Percentiles rank a stretch among this genome's conserved stretches.
These are phyloP conservation scores for Wickerhamiella dianesei DNA, from an alignment of 805 yeast genomes.

Conservation along the genomic window DNA sequence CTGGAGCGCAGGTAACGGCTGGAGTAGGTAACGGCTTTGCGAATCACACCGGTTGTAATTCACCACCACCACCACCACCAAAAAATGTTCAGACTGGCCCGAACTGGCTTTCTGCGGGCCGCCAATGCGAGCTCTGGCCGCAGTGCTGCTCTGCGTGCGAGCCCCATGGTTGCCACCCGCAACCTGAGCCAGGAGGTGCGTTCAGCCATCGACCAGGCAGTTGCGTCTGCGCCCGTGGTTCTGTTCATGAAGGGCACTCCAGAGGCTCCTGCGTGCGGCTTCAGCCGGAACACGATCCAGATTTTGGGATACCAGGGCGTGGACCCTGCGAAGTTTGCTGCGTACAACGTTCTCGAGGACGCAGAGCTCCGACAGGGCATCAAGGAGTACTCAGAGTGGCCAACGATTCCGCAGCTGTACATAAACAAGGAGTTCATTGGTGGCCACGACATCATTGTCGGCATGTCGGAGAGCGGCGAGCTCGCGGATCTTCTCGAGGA, in stretches of 20 bases:
- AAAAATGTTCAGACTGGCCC: neutral
- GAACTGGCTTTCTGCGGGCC: too few relatives aligned
- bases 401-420: constrained; percentile 94
- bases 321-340: constrained; percentile 91
- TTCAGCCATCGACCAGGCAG: constrained; percentile 75
- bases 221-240: constrained; percentile 83
- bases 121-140: too few relatives aligned
- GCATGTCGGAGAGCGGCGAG: constrained; percentile 82
- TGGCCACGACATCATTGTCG: constrained; percentile 88
- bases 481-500: constrained; percentile 69
- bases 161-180: neutral
- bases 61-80: too few relatives aligned
- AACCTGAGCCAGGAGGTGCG: constrained; percentile 64
- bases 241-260: constrained; percentile 98
- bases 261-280: constrained; percentile 95
- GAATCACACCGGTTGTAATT: neutral
- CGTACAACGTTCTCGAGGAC: constrained; percentile 91
- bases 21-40: too few relatives aligned
- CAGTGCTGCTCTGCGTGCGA: neutral
- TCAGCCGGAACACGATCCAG: constrained; percentile 88
- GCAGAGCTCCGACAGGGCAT: constrained; percentile 88
- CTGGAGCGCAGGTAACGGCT: neutral
- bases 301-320: constrained; percentile 93
- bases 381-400: constrained; percentile 94
- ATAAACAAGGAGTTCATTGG: constrained; percentile 84